Evolutionary conservation across 1,139 yeast species (phyloP).

Genomic region (Blastobotrys malaysiensis): DNA sequence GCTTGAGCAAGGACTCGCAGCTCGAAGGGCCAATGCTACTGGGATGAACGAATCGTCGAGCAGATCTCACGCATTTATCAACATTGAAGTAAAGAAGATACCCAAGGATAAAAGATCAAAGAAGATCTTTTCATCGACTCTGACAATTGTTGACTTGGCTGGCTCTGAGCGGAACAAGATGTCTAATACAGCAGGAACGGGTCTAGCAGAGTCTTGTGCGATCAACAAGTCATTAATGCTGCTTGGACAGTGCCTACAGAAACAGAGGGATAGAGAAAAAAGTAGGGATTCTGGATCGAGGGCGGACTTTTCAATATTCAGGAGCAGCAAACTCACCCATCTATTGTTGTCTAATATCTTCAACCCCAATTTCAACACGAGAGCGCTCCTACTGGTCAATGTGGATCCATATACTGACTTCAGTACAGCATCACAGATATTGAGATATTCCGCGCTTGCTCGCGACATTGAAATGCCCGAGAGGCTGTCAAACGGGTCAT

Average conservation of each 20-base stretch:
- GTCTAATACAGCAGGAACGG: slow-evolving; percentile 40
- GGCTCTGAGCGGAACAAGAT: slow-evolving; percentile 45
- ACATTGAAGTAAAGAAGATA: slow-evolving; percentile 31
- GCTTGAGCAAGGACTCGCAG: slow-evolving; percentile 27
- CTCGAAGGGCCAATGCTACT: slow-evolving; percentile 32
- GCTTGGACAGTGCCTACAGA: slow-evolving; percentile 44
- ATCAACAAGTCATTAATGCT: slow-evolving; percentile 43
- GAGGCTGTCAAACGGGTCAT: slow-evolving; percentile 8
- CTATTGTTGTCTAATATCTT: slow-evolving; percentile 43
- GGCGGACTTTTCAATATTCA: slow-evolving; percentile 32
- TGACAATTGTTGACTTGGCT: slow-evolving; percentile 47
- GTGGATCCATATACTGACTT: slow-evolving; percentile 61
- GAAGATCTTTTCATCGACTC: slow-evolving; percentile 18
- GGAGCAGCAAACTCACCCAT: slow-evolving; percentile 45
- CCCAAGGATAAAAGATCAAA: slow-evolving; percentile 16
- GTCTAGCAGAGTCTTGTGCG: slow-evolving; percentile 43
- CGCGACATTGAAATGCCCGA: slow-evolving; percentile 27
- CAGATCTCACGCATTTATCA: slow-evolving; percentile 39
- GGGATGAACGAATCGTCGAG: slow-evolving; percentile 32
- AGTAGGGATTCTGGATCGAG: slow-evolving; percentile 14
- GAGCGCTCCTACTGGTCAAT: slow-evolving; percentile 42
- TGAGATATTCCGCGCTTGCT: slow-evolving; percentile 39
- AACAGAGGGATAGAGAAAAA: slow-evolving; percentile 27
- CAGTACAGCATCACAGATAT: slow-evolving; percentile 49
- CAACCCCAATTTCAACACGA: slow-evolving; percentile 31